Evolutionary conservation across 169 alveolate species (phyloP), one percentile per base, ranked within the genome.

Genomic region (Eimeria acervulina): DNA sequence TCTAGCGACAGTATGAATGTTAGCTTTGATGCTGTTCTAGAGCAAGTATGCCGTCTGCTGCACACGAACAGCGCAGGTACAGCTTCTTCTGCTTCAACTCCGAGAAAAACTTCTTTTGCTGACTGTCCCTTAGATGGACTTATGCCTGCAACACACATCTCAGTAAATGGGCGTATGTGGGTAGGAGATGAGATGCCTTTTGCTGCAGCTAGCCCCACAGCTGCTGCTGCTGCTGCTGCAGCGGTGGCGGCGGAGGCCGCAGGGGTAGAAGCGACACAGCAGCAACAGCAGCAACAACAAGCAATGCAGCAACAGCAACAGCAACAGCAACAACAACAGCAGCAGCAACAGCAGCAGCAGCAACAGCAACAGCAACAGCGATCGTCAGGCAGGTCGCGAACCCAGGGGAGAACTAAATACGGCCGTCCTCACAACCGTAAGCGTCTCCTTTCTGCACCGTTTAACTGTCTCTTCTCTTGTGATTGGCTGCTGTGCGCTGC

Each of bases 361-460:
- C 89, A 80, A 15, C 89, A 42, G 40, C 89, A 80, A 68, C 55
- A 36, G 63, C 89, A 80, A 26, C 89, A 80, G 68, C 13, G 74
- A 21, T 19, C 91, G 38, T 51, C 91, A 15, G 70, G 91, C 44
- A 83, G 91, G 91, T 83, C 91, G 8, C 42, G 91, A 28, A 44
- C 91, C 21, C 70, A 83, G 51, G 91, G 91, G 91, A n/a, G 91
- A 63, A 83, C 91, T 21, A 44, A 52, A 83, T 83, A 83, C 76
- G 91, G 91, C 44, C 91, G 91, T 23, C 72, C 91, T 19, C 91
- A 83, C 76, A 83, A 83, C 91, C 70, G 91, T 83, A 31, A 83
- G 91, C 51, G 21, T 17, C 36, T 28, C 42, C 47, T 68, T 40
- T 74, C 85, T 13, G n/a, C n/a, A n/a, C n/a, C n/a, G n/a, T 42